A percentile compares a stretch with the other conserved stretches of the same genome.
Conservation (phyloP, 2,329 filamentous ascomycete species). For the Cryoendolithus antarcticus region DNA sequence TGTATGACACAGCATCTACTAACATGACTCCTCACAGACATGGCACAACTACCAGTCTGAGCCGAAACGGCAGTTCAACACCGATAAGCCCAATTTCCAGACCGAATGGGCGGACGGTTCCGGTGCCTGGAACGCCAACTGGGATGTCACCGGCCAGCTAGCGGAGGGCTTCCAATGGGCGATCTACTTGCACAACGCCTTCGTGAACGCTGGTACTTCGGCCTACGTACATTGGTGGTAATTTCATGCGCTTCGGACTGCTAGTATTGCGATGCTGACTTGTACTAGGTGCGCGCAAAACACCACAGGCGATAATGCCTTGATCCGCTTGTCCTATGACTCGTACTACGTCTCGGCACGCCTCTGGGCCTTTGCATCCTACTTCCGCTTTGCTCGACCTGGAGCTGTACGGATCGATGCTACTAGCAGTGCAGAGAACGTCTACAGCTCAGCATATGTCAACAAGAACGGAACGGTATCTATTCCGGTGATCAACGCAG, state of each 20-base stretch:
- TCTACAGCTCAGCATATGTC: conserved; percentile 11
- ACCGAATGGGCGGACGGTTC: conserved; percentile 13
- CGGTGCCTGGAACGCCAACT: conserved; percentile 8
- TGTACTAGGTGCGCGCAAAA: too few relatives aligned
- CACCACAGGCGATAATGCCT: too few relatives aligned
- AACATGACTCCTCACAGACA: conserved; percentile 7
- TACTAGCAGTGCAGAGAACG: conserved; percentile 7
- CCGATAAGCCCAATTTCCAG: conserved; percentile 11
- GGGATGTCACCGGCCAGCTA: conserved; percentile 9
- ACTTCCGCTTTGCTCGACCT: conserved; percentile 15
- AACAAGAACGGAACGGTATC: conserved; percentile 14
- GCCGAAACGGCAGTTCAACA: conserved; percentile 10
- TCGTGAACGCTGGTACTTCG: conserved; percentile 6
- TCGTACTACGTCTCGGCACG: conserved; percentile 11
- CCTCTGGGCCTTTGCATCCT: conserved; percentile 13
- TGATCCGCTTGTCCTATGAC: too few relatives aligned
- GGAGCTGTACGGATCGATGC: conserved; percentile 11
- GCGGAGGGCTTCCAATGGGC: conserved; percentile 16
- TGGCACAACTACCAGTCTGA: conserved; percentile 16
- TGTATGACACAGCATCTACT: too few relatives aligned
- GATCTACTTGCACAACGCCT: conserved; percentile 16
- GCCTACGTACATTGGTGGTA: conserved; percentile 14
- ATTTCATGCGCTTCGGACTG: too few relatives aligned
- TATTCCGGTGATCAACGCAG: conserved; percentile 14
- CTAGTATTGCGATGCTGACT: too few relatives aligned